phyloP scores from a whole-genome alignment of 129 eudicot species.

The Centaurea solstitialis region DNA sequence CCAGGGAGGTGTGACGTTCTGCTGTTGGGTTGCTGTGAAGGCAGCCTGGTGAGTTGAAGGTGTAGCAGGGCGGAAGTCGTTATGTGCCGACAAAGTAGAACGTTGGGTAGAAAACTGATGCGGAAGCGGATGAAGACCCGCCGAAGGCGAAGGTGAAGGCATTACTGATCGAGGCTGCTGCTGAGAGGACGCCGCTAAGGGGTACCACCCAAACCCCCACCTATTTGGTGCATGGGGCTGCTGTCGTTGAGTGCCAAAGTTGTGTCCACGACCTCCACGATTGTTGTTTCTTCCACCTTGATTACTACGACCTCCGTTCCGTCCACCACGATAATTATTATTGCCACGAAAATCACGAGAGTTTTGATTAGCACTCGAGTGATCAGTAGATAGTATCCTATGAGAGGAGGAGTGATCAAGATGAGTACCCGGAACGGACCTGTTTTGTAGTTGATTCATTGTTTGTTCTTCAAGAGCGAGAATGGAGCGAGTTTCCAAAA shows the following conservation, averaged over 20 bases:
- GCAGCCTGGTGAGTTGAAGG: too few relatives aligned
- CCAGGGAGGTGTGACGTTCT: too few relatives aligned
- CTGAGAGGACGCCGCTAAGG: background rate
- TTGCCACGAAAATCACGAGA: background rate
- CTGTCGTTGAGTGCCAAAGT: background rate
- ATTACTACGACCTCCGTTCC: background rate
- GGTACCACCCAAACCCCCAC: background rate
- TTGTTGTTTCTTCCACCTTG: background rate
- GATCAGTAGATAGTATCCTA: background rate
- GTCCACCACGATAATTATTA: background rate
- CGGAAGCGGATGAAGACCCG: background rate
- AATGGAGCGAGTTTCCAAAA: background rate
- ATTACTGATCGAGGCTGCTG: background rate
- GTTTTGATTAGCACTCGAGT: background rate
- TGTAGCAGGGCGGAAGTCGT: too few relatives aligned
- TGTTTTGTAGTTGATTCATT: background rate
- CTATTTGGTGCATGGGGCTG: background rate
- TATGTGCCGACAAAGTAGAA: background rate
- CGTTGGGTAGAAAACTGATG: background rate
- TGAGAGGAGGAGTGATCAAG: background rate
- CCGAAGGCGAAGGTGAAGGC: background rate
- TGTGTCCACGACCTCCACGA: background rate
- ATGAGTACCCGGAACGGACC: background rate
- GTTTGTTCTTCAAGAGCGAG: background rate
- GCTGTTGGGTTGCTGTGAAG: too few relatives aligned